Conservation (phyloP, 2,329 filamentous ascomycete species). For the Alternaria conjuncta region DNA sequence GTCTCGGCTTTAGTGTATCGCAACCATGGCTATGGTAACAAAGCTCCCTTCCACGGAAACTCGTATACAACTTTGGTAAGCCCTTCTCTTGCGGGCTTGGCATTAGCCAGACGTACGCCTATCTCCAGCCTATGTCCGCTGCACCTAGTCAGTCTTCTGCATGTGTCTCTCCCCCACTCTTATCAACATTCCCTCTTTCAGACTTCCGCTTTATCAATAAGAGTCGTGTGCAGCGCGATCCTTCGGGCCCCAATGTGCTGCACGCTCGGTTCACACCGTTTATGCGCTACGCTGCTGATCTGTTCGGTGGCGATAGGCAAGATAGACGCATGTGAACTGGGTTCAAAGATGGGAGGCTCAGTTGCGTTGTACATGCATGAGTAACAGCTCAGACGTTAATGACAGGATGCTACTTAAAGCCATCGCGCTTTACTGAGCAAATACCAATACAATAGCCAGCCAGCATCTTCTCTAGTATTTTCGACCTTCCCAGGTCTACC, state of each 20-base stretch:
- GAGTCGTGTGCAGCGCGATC: background rate
- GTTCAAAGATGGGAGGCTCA: background rate
- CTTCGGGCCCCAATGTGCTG: background rate
- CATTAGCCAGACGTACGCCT: background rate
- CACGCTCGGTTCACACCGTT: too few species aligned
- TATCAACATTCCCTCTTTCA: background rate
- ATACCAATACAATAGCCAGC: too few species aligned
- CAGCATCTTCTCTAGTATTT: background rate
- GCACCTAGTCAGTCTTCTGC: background rate
- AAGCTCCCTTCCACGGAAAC: background rate
- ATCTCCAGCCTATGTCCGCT: constrained; percentile 1
- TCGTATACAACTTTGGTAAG: background rate
- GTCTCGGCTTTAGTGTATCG: too few species aligned
- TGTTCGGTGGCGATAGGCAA: background rate
- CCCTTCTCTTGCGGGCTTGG: background rate
- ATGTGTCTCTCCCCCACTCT: constrained; percentile 7
- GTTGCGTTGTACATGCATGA: background rate
- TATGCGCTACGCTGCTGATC: background rate
- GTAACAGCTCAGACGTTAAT: background rate
- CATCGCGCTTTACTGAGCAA: background rate
- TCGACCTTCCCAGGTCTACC: background rate
- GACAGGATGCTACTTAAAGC: background rate
- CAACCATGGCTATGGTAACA: background rate
- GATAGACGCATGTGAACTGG: background rate
- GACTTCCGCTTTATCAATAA: constrained; percentile 3